Base-by-base conservation (phyloP, 805 yeast genomes). In the Schizosaccharomyces japonicus region DNA sequence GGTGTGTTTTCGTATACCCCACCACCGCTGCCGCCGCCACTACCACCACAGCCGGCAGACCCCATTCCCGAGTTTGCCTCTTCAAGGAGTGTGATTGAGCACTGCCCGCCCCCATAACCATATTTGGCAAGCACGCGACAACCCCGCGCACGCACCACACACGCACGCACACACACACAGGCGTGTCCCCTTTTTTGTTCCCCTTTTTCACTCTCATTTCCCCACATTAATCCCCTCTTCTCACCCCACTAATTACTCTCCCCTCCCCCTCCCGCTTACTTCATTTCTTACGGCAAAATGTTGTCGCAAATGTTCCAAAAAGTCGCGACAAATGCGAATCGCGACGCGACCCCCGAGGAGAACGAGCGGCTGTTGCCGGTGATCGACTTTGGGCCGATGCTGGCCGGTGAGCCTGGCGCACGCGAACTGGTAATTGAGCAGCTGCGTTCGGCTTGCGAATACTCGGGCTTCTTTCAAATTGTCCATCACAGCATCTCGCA, bases 381-480 rank as follows among this genome's bases (percentile, higher is more conserved):
- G 13, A 36, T 36, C 23, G 42, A 36, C 42, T 36, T 36, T 23
- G 42, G 42, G 7, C 42, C 42, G 8, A 19, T 19, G 2, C 3
- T 36, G 10, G 27, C 25, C 27, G 5, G 23, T 7, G 42, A 36
- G 13, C 42, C 42, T 7, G 42, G 28, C 23, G 42, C 42, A 6
- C 42, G 13, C 8, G 42, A 36, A 13, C 17, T 13, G 10, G 23
- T 36, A 7, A 21, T 36, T 21, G 8, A 36, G n/a, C 23, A 36
- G 1, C 28, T 36, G 6, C 42, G 42, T 13, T 3, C 8, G 4
- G 42, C 42, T 19, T 36, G 42, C 23, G 42, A 36, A 36, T 36
- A 25, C 3, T 19, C 42, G 10, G 46, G 46, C 15, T 42, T 42
- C 25, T 42, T 42, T 30, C 46, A 42, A 42, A 42, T 42, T 4